phyloP scores from a whole-genome alignment of 2,329 filamentous ascomycete species.

The Epichloe aotearoae region DNA sequence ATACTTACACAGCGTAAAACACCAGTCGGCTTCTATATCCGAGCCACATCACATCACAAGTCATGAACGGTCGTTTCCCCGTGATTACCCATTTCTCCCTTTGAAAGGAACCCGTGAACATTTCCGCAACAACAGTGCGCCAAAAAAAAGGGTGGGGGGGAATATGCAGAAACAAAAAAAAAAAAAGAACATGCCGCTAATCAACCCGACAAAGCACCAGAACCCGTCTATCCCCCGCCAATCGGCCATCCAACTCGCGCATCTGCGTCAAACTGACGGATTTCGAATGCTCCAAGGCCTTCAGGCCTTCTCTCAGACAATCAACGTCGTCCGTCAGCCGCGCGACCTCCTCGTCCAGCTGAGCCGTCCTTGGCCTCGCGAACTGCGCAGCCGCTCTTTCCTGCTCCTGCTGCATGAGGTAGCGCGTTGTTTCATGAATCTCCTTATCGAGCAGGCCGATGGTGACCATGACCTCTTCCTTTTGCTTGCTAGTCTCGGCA shows the following conservation, averaged over 20 bases:
- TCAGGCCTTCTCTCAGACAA: neutral
- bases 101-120: too few species aligned
- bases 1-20: too few species aligned
- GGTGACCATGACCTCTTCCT: conserved; percentile 1
- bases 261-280: neutral
- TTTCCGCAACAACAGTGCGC: too few species aligned
- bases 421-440: conserved; percentile 2
- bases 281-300: neutral
- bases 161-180: neutral
- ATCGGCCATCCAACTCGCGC: neutral
- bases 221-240: neutral
- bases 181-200: neutral
- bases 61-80: too few species aligned
- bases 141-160: too few species aligned
- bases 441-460: conserved; percentile 2
- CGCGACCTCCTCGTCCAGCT: neutral
- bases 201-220: neutral
- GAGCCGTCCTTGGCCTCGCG: conserved; percentile 1
- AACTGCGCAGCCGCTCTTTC: neutral
- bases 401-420: conserved; percentile 1
- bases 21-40: too few species aligned
- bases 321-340: conserved; percentile 2
- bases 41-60: too few species aligned
- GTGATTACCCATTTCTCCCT: too few species aligned
- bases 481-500: neutral